phyloP scores from a whole-genome alignment of 352 stramenopile species.

The Phytophthora palmivora region DNA sequence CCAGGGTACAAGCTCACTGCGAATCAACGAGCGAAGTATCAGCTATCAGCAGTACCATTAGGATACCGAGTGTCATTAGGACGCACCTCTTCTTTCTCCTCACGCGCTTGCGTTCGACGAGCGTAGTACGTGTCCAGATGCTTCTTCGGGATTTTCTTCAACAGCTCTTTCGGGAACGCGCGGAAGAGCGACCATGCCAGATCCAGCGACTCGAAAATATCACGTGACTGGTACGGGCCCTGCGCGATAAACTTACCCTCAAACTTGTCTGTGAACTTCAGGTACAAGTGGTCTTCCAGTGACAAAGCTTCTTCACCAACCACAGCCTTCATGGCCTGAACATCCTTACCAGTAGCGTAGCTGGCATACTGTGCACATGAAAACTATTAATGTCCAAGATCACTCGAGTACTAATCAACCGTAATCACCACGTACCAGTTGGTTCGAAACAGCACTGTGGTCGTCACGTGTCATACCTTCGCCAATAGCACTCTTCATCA shows the following conservation, averaged over 20 bases:
- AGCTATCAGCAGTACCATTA: constrained; percentile 11
- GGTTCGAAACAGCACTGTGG: constrained; percentile 98
- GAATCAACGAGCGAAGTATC: constrained; percentile 11
- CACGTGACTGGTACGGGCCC: constrained; percentile 96
- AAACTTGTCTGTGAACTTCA: constrained; percentile 99
- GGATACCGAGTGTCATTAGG: not conserved
- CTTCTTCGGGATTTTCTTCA: constrained; percentile 99
- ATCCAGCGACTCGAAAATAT: constrained; percentile 99
- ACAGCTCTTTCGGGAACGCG: constrained; percentile 98
- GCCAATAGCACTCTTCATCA: constrained; percentile 99
- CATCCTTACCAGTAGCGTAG: constrained; percentile 96
- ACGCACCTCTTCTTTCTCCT: constrained; percentile 85
- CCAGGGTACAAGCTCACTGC: too few species aligned
- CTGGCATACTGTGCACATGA: constrained; percentile 73
- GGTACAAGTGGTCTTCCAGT: constrained; percentile 99
- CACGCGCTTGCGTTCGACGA: constrained; percentile 89
- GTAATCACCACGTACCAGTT: constrained; percentile 91
- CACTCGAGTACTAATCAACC: not conserved
- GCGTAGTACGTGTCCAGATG: constrained; percentile 98
- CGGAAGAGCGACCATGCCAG: constrained; percentile 98
- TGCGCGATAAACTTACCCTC: constrained; percentile 99
- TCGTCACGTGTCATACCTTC: constrained; percentile 99
- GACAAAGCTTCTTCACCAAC: constrained; percentile 99
- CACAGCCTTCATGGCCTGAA: constrained; percentile 99
- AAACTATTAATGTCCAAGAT: constrained; percentile 8